These are phyloP conservation scores for Paxillus involutus DNA, from an alignment of 768 basidiomycete genomes.

Conservation along the genomic window DNA sequence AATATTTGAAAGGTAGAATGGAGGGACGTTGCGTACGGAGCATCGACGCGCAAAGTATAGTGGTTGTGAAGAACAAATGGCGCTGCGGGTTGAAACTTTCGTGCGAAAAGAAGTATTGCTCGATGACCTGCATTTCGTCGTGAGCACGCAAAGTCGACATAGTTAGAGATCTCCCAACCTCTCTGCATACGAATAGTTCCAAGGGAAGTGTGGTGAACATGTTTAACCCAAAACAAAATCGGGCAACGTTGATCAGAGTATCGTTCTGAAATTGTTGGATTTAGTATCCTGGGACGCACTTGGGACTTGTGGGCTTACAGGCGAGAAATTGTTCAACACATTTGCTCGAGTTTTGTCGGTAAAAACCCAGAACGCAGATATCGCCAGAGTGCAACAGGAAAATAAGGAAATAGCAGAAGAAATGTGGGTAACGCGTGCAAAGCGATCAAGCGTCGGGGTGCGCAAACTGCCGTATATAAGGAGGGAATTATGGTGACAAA, in stretches of 20 bases:
- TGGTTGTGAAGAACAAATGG: constrained; percentile 89
- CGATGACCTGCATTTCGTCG: constrained; percentile 65
- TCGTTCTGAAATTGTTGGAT: constrained; percentile 53
- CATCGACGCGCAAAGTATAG: constrained; percentile 80
- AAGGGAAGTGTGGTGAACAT: constrained; percentile 99
- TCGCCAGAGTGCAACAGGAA: constrained; percentile 80
- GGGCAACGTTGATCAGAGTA: constrained; percentile 90
- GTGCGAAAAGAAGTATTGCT: constrained; percentile 93
- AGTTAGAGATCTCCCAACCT: constrained; percentile 46
- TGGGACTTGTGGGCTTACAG: constrained; percentile 39
- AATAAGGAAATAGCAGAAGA: constrained; percentile 84
- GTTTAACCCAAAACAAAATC: constrained; percentile 91
- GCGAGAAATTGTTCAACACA: constrained; percentile 91
- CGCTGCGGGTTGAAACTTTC: constrained; percentile 79
- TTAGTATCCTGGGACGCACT: constrained; percentile 1
- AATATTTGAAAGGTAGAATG: neutral
- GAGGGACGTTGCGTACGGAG: constrained; percentile 50
- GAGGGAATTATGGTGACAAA: constrained; percentile 97
- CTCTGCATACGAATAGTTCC: constrained; percentile 96
- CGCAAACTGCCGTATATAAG: constrained; percentile 92
- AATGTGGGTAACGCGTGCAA: constrained; percentile 88
- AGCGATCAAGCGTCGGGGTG: constrained; percentile 93
- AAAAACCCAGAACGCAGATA: constrained; percentile 85
- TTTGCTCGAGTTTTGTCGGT: constrained; percentile 95
- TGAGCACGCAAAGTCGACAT: neutral